phyloP scores from a whole-genome alignment of 129 eudicot genomes.

The Arctium lappa region DNA sequence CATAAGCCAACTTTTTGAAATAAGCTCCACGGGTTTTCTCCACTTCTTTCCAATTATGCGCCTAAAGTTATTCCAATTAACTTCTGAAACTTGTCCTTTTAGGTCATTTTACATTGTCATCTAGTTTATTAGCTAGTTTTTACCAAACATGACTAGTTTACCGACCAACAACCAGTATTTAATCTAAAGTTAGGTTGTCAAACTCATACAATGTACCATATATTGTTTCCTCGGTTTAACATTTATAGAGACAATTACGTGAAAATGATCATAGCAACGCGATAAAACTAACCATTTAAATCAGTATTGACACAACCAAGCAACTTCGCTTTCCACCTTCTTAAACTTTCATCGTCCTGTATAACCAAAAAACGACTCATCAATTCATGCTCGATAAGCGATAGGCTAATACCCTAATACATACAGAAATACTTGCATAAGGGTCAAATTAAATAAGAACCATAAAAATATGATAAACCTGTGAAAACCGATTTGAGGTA shows the following conservation, averaged over 20 bases:
- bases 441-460: neutral
- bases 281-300: conserved; percentile 58
- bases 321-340: conserved; percentile 90
- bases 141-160: neutral
- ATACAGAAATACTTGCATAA: neutral
- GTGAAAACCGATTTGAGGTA: no score
- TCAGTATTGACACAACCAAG: conserved; percentile 70
- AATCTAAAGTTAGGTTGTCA: neutral
- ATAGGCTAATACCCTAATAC: neutral
- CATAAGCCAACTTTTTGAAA: no score
- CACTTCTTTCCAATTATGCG: no score
- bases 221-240: conserved; percentile 2
- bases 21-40: no score
- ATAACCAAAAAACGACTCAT: neutral
- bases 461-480: neutral
- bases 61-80: no score
- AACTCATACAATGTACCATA: neutral
- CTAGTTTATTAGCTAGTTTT: no score
- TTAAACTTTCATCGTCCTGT: conserved; percentile 77
- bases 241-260: neutral
- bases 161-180: neutral
- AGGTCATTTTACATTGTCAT: neutral
- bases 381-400: neutral
- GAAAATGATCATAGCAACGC: neutral
- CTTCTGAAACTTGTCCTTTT: no score